Conservation (phyloP, 176 grass and related monocot species). For the Rhynchospora pubera region DNA sequence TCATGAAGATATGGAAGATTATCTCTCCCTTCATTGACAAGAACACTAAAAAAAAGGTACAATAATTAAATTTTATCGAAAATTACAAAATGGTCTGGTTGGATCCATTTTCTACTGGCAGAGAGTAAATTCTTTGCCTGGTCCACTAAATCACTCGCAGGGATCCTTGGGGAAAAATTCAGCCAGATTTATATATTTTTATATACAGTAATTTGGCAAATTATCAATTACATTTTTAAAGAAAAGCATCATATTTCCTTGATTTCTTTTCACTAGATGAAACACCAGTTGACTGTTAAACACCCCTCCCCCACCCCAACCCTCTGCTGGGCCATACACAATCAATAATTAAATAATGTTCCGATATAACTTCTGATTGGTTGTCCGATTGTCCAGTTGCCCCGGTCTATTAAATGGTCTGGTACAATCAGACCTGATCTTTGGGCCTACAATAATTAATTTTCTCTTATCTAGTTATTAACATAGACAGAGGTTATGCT, state of each 20-base stretch:
- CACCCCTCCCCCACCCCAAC: too few species aligned
- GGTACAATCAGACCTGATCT: too few species aligned
- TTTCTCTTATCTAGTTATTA: too few species aligned
- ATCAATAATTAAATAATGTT: too few species aligned
- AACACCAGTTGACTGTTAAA: background rate
- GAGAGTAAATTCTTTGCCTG: background rate
- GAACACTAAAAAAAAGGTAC: constrained; percentile 36
- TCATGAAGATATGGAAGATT: constrained; percentile 40
- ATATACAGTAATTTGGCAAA: background rate
- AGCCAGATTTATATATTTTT: background rate
- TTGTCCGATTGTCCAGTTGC: too few species aligned
- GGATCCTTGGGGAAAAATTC: background rate
- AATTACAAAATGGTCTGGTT: background rate
- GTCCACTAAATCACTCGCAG: background rate
- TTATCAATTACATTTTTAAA: background rate
- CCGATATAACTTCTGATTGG: too few species aligned
- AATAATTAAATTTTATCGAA: background rate
- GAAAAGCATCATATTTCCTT: background rate
- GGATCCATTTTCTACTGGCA: background rate
- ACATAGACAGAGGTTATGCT: too few species aligned
- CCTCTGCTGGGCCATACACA: too few species aligned
- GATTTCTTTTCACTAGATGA: background rate
- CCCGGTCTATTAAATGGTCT: too few species aligned
- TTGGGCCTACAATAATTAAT: too few species aligned
- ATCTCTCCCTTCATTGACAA: constrained; percentile 30